Conservation (phyloP, 352 stramenopile genomes). For the Globisporangium abappressorium region DNA sequence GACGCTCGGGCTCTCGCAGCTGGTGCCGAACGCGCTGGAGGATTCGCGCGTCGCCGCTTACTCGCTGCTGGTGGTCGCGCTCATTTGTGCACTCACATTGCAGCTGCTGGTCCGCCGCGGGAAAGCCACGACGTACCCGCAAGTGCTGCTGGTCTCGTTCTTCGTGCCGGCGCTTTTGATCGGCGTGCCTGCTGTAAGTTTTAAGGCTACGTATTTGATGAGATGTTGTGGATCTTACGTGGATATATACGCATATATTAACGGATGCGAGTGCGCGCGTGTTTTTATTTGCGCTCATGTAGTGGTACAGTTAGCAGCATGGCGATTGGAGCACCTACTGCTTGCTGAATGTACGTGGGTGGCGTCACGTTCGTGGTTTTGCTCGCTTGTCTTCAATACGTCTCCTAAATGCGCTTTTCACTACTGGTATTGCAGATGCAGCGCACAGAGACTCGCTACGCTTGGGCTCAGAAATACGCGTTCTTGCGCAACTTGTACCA, state of each 20-base stretch:
- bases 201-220: not conserved
- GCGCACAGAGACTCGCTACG: conserved; percentile 41
- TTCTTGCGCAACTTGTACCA: conserved; percentile 50
- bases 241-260: not conserved
- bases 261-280: not conserved
- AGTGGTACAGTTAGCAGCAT: conserved; percentile 24
- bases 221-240: not conserved
- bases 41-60: conserved; percentile 44
- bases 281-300: not conserved
- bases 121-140: conserved; percentile 39
- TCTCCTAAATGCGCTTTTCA: not conserved
- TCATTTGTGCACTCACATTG: conserved; percentile 31
- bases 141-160: conserved; percentile 44
- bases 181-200: conserved; percentile 33
- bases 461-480: conserved; percentile 64
- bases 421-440: conserved; percentile 34
- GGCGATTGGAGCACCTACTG: conserved; percentile 24
- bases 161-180: conserved; percentile 39
- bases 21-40: conserved; percentile 44
- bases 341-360: conserved; percentile 20
- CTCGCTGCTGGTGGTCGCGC: conserved; percentile 44
- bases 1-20: conserved; percentile 31
- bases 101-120: conserved; percentile 33
- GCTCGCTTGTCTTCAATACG: conserved; percentile 9
- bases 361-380: conserved; percentile 3